phyloP scores from a whole-genome alignment of 2,329 filamentous ascomycete species.

The Cercospora beticola region DNA sequence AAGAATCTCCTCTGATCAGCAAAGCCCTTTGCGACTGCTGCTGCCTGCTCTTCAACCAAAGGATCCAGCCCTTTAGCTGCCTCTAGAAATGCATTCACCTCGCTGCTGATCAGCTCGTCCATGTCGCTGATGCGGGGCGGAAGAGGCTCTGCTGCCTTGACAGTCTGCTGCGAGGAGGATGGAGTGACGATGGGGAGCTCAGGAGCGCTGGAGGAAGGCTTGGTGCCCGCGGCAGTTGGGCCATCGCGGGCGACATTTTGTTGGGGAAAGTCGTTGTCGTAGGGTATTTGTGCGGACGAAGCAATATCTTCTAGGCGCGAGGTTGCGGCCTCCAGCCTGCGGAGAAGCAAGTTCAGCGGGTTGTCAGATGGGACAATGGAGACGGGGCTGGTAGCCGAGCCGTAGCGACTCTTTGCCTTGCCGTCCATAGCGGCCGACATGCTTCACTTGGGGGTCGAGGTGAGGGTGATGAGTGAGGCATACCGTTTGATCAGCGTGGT shows the following conservation, averaged over 20 bases:
- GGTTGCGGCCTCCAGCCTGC: slow-evolving; percentile 93
- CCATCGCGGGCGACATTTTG: slow-evolving; percentile 21
- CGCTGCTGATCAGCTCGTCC: slow-evolving; percentile 70
- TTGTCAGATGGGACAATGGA: slow-evolving; percentile 34
- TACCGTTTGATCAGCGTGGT: slow-evolving; percentile 98
- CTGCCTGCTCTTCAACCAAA: slow-evolving; percentile 64
- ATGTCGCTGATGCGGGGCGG: slow-evolving; percentile 85
- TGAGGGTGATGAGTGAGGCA: slow-evolving; percentile 7
- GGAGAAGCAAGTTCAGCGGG: slow-evolving; percentile 50
- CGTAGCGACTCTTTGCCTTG: slow-evolving; percentile 20
- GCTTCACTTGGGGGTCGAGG: neutral
- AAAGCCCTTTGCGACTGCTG: slow-evolving; percentile 65
- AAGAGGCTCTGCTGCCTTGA: slow-evolving; percentile 49
- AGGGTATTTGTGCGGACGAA: slow-evolving; percentile 58
- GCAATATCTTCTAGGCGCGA: slow-evolving; percentile 96
- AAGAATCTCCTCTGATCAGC: slow-evolving; percentile 83
- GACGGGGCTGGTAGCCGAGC: slow-evolving; percentile 17
- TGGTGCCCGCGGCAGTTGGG: slow-evolving; percentile 17
- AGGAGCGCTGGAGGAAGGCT: slow-evolving; percentile 38
- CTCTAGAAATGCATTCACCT: slow-evolving; percentile 75
- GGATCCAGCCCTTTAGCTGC: slow-evolving; percentile 76
- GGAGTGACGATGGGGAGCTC: slow-evolving; percentile 28
- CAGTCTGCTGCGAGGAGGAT: slow-evolving; percentile 31
- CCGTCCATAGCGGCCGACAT: slow-evolving; percentile 14
- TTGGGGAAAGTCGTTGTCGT: slow-evolving; percentile 46